Percentiles rank a stretch among this genome's conserved stretches.
Evolutionary conservation across 306 rosid species (phyloP).

Genomic region (Echinosophora koreensis): DNA sequence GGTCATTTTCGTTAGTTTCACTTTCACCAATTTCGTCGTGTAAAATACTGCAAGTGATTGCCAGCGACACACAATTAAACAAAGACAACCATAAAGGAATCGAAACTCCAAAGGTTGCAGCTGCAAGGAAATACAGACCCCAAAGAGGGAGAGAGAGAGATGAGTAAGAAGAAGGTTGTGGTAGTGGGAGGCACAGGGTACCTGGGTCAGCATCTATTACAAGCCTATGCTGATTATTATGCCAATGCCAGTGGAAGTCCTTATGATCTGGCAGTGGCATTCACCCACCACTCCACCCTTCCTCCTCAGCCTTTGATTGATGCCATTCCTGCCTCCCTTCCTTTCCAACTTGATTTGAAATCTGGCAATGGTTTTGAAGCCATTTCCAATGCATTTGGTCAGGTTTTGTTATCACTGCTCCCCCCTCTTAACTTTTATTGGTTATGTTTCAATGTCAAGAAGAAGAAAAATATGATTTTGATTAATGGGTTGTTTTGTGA

Average conservation of each 20-base stretch:
- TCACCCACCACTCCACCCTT: slow-evolving; percentile 68
- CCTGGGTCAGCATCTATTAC: slow-evolving; percentile 90
- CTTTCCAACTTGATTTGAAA: slow-evolving; percentile 78
- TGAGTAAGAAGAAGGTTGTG: slow-evolving; percentile 66
- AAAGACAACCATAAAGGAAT: too few relatives aligned
- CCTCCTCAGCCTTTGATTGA: slow-evolving; percentile 63
- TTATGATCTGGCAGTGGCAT: slow-evolving; percentile 73
- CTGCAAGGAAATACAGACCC: background rate
- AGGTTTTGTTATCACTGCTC: slow-evolving; percentile 53
- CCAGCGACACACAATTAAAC: background rate
- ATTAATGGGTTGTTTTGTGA: slow-evolving; percentile 7
- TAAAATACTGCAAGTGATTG: background rate
- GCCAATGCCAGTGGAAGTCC: slow-evolving; percentile 39
- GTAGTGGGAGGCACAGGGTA: slow-evolving; percentile 94
- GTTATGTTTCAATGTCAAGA: background rate
- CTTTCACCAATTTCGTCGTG: background rate
- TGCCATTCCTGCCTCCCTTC: slow-evolving; percentile 60
- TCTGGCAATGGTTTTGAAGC: slow-evolving; percentile 78
- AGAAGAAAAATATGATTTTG: slow-evolving; percentile 36
- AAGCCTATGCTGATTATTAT: slow-evolving; percentile 48
- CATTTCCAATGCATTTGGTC: slow-evolving; percentile 73
- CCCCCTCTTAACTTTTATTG: slow-evolving; percentile 16
- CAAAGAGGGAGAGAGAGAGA: slow-evolving; percentile 30
- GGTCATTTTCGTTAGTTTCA: too few relatives aligned
- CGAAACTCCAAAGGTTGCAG: background rate